Base-by-base conservation (phyloP, 2,329 filamentous ascomycete species). In the Cladorrhinum sp. region DNA sequence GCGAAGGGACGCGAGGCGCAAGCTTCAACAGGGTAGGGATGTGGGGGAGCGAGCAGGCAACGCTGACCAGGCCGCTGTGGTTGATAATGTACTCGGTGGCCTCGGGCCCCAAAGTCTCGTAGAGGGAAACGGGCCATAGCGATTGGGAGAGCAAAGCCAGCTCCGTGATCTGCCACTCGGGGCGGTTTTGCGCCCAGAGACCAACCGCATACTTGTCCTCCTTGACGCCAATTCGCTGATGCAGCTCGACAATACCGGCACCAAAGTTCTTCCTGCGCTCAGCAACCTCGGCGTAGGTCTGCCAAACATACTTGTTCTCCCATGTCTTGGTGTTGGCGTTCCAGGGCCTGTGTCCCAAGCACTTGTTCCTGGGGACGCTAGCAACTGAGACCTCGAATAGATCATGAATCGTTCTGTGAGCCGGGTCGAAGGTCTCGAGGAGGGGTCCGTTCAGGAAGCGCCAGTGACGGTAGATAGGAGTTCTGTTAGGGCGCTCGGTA, bases 11-110 rank as follows among this genome's bases (percentile, higher is more conserved):
- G 57, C 88, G 83, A n/a, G 90, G 81, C 67, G 84, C 85, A 67
- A 97, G 79, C 79, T 92, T 93, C 64, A 97, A 81, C 58, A 97
- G 83, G 16, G 86, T 85, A 1, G 92, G 87, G 57, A 97, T 87
- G 71, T 96, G 93, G 49, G 86, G 86, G 51, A 97, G 79, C 26
- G 90, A 92, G 61, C 90, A 88, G 64, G 89, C 86, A 42, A 98
- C 86, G 70, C 87, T 91, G 61, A 82, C 75, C 60, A 98, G 79
- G 64, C 87, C 83, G 58, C 92, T 86, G 74, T 98, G 94, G 76
- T 96, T 96, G 78, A 98, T 89, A 75, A 99, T 97, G 78, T 91
- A 98, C 77, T 98, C 92, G 60, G 91, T 93, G 2, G 93, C 86
- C 67, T 96, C 91, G 12, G 94, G 89, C 9, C 94, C 94, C 4